Percentiles rank a stretch among this genome's conserved stretches.
These are phyloP conservation scores for Sistotremastrum suecicum DNA, from an alignment of 768 basidiomycete genomes.

Conservation along the genomic window DNA sequence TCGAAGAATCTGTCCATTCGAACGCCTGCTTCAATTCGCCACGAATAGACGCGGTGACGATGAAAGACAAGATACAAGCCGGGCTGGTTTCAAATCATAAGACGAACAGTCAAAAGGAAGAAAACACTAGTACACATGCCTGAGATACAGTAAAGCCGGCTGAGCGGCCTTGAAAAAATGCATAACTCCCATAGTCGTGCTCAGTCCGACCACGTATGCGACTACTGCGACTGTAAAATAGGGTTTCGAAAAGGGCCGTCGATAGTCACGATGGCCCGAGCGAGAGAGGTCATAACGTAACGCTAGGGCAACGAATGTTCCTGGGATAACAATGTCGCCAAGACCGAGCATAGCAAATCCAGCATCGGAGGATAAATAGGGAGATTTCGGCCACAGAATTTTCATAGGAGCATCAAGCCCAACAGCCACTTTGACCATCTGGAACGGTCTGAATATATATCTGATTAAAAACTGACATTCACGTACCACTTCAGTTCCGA, in stretches of 20 bases:
- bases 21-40: slow-evolving; percentile 64
- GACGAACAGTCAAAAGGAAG: slow-evolving; percentile 1
- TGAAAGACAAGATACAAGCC: slow-evolving; percentile 60
- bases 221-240: slow-evolving; percentile 61
- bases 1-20: slow-evolving; percentile 45
- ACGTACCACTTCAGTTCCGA: slow-evolving; percentile 72
- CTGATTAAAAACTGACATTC: background rate
- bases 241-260: slow-evolving; percentile 38
- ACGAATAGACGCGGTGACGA: slow-evolving; percentile 38
- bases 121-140: slow-evolving; percentile 27
- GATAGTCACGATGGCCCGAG: slow-evolving; percentile 16
- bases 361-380: slow-evolving; percentile 28
- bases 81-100: slow-evolving; percentile 30
- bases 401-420: slow-evolving; percentile 88
- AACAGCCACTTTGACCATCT: slow-evolving; percentile 94
- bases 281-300: slow-evolving; percentile 70
- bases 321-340: slow-evolving; percentile 67
- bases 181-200: slow-evolving; percentile 75
- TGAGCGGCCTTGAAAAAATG: slow-evolving; percentile 64
- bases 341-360: slow-evolving; percentile 87
- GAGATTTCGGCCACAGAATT: slow-evolving; percentile 70
- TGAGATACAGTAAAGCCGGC: slow-evolving; percentile 86
- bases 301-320: slow-evolving; percentile 66
- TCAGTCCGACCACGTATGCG: slow-evolving; percentile 64
- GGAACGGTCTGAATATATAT: background rate